A percentile compares a stretch with the other conserved stretches of the same genome.
These are phyloP conservation scores for Pilasporangium apinafurcum DNA, from an alignment of 352 stramenopile genomes.

Conservation along the genomic window DNA sequence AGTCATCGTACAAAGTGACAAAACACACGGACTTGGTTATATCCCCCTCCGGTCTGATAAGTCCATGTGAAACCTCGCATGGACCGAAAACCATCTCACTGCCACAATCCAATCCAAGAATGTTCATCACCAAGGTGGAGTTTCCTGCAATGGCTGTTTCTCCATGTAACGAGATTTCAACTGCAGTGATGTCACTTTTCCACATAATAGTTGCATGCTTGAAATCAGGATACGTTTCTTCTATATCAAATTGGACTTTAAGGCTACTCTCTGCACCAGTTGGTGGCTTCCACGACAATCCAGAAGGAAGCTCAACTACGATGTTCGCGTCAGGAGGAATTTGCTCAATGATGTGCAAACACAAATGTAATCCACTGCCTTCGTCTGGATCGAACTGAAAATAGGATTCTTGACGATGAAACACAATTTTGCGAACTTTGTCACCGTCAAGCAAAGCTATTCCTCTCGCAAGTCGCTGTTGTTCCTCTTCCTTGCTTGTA, in stretches of 20 bases:
- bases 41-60: too few species aligned
- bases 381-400: conserved; percentile 27
- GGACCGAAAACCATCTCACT: conserved; percentile 23
- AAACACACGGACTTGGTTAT: too few species aligned
- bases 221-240: conserved; percentile 23
- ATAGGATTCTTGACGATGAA: conserved; percentile 46
- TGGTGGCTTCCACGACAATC: conserved; percentile 16
- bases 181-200: conserved; percentile 10
- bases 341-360: conserved; percentile 26
- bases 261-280: conserved; percentile 1
- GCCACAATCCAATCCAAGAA: conserved; percentile 21
- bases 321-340: conserved; percentile 23
- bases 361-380: conserved; percentile 20
- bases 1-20: conserved; percentile 28
- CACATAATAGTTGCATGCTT: conserved; percentile 19
- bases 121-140: conserved; percentile 26
- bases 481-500: conserved; percentile 21
- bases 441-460: conserved; percentile 21
- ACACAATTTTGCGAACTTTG: conserved; percentile 23
- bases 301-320: conserved; percentile 18
- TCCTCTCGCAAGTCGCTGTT: conserved; percentile 13
- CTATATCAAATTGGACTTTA: conserved; percentile 21
- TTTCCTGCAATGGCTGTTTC: conserved; percentile 19
- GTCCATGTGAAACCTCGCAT: conserved; percentile 25
- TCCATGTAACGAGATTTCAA: conserved; percentile 29